Percentiles rank a stretch among this genome's conserved stretches.
These are phyloP conservation scores for Trichoderma virens DNA, from an alignment of 495 filamentous ascomycete species.

Conservation along the genomic window DNA sequence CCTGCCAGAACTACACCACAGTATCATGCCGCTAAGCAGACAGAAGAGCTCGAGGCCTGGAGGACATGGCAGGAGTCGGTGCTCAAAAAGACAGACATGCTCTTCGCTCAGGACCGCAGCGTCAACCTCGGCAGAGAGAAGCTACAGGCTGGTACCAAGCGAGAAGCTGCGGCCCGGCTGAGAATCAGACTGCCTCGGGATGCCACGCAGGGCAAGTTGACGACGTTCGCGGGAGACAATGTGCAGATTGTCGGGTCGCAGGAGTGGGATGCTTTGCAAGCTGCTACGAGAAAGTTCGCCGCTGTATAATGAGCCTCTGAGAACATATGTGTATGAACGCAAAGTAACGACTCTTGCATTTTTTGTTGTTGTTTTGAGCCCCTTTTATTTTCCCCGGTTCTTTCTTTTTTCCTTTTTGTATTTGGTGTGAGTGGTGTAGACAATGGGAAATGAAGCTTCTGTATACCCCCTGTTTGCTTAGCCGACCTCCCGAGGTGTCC, in stretches of 20 bases:
- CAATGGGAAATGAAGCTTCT: background rate
- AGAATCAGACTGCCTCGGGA: slow-evolving; percentile 37
- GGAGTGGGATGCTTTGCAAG: slow-evolving; percentile 37
- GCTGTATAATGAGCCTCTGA: background rate
- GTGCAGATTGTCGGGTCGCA: slow-evolving; percentile 35
- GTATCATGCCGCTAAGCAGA: slow-evolving; percentile 35
- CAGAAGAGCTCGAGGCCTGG: slow-evolving; percentile 35
- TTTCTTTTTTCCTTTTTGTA: background rate
- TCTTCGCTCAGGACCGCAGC: slow-evolving; percentile 19
- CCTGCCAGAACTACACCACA: slow-evolving; percentile 37
- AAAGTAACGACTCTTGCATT: background rate
- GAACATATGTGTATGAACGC: background rate
- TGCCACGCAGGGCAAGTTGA: slow-evolving; percentile 23
- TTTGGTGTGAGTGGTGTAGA: background rate
- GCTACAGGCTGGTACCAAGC: slow-evolving; percentile 24
- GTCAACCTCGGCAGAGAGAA: slow-evolving; percentile 14
- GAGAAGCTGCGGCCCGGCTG: slow-evolving; percentile 36
- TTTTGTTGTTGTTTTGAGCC: background rate
- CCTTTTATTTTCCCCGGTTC: background rate
- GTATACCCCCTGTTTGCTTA: background rate
- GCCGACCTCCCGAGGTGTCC: background rate
- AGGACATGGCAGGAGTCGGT: slow-evolving; percentile 33
- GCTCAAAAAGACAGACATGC: slow-evolving; percentile 28
- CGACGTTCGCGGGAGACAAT: slow-evolving; percentile 18
- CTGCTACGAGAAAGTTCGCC: slow-evolving; percentile 13